Percentiles rank a stretch among this genome's conserved stretches.
Conservation (phyloP, 2,329 filamentous ascomycete genomes). For the Microdochium bolleyi region DNA sequence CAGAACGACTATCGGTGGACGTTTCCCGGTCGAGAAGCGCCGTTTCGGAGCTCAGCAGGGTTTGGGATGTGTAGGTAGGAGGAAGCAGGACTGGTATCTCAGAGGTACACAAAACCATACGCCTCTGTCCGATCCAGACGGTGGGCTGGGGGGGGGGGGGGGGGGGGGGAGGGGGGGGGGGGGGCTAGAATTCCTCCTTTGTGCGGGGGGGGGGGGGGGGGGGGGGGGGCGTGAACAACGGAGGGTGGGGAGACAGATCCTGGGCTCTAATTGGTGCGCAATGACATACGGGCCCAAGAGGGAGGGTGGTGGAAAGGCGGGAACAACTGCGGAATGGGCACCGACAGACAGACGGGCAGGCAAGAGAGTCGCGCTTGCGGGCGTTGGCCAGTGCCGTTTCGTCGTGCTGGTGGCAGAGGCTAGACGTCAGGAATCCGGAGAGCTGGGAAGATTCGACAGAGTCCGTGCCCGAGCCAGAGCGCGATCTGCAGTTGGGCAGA, state of each 20-base stretch:
- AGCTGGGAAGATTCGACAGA: conserved; percentile 1
- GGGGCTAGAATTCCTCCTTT: no score
- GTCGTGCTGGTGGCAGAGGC: not conserved
- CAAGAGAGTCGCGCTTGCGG: not conserved
- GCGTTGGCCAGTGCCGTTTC: not conserved
- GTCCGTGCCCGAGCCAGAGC: conserved; percentile 11
- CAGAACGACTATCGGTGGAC: conserved; percentile 17
- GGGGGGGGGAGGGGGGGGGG: not conserved
- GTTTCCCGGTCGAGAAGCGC: conserved; percentile 14
- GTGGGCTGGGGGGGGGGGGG: not conserved
- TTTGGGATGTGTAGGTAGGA: not conserved
- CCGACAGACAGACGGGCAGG: not conserved
- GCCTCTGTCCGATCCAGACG: not conserved
- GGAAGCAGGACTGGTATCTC: not conserved
- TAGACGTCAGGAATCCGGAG: not conserved
- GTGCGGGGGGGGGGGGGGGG: no score
- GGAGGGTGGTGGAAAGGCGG: not conserved
- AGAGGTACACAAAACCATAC: not conserved
- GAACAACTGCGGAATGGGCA: no score
- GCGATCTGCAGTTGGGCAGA: conserved; percentile 29
- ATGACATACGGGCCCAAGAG: not conserved
- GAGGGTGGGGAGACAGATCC: not conserved
- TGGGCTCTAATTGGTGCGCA: not conserved
- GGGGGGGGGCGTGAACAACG: not conserved
- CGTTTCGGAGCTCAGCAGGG: not conserved